These are phyloP conservation scores for Kitagawia praeruptora DNA, from an alignment of 129 eudicot genomes.

Conservation along the genomic window DNA sequence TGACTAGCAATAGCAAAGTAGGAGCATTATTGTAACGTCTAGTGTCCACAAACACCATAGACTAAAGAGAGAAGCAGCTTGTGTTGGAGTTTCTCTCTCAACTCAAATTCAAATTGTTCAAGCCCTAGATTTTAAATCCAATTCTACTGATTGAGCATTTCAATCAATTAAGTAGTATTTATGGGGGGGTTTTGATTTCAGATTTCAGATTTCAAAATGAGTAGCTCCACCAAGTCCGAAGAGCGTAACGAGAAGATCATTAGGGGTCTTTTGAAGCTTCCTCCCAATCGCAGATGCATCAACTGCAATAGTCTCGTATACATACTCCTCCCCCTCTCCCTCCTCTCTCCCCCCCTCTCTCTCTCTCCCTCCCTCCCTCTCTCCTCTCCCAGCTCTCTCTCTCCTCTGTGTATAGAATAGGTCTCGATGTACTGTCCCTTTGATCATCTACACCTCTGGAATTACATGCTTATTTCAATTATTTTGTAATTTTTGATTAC, in stretches of 20 bases:
- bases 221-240: constrained; percentile 63
- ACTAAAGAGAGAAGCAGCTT: neutral
- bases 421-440: neutral
- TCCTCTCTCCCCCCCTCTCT: neutral
- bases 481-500: neutral
- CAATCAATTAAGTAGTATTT: too few relatives aligned
- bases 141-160: too few relatives aligned
- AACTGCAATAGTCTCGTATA: constrained; percentile 83
- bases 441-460: neutral
- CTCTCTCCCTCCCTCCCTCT: neutral
- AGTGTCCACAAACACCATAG: neutral
- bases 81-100: neutral
- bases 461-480: neutral
- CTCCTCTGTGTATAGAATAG: neutral
- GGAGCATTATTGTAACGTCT: neutral
- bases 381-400: neutral
- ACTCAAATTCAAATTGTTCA: neutral
- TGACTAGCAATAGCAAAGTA: neutral
- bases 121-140: neutral
- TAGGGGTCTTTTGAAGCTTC: constrained; percentile 85
- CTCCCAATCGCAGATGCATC: constrained; percentile 91
- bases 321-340: neutral
- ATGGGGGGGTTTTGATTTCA: neutral
- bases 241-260: constrained; percentile 87
- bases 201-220: constrained; percentile 27